Conservation (phyloP, 129 eudicot genomes). For the Apium graveolens region DNA sequence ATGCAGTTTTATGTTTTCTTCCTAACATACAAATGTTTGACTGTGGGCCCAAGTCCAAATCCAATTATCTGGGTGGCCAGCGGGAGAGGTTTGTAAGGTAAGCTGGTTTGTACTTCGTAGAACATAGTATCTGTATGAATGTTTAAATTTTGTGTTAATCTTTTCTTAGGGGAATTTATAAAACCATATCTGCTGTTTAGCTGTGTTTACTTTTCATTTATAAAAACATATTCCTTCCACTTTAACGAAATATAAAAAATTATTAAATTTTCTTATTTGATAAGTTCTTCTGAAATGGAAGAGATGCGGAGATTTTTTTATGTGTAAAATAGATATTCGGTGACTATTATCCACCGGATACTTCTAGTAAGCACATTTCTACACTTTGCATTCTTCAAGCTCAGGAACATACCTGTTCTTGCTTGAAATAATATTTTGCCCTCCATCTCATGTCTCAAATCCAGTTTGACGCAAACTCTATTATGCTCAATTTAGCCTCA, state of each 20-base stretch:
- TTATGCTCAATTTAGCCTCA: not conserved
- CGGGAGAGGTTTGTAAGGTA: constrained; percentile 62
- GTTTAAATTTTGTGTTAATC: not conserved
- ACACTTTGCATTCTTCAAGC: not conserved
- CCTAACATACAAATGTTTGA: constrained; percentile 48
- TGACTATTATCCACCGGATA: not conserved
- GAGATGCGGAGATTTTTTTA: not conserved
- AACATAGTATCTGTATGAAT: not conserved
- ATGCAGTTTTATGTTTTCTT: constrained; percentile 35
- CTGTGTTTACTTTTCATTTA: not conserved
- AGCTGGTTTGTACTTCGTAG: not conserved
- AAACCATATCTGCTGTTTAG: constrained; percentile 1
- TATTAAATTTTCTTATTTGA: not conserved
- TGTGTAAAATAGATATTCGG: not conserved
- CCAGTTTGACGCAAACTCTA: not conserved
- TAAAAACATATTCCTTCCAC: not conserved
- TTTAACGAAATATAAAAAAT: not conserved
- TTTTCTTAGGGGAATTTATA: not conserved
- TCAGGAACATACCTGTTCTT: not conserved
- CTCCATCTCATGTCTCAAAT: not conserved
- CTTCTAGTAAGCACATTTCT: not conserved
- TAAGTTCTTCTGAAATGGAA: not conserved
- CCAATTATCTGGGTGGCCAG: constrained; percentile 51
- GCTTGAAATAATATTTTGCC: not conserved
- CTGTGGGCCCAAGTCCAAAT: constrained; percentile 36